phyloP scores from a whole-genome alignment of 495 filamentous ascomycete genomes.

The Trichocladium antarcticum region DNA sequence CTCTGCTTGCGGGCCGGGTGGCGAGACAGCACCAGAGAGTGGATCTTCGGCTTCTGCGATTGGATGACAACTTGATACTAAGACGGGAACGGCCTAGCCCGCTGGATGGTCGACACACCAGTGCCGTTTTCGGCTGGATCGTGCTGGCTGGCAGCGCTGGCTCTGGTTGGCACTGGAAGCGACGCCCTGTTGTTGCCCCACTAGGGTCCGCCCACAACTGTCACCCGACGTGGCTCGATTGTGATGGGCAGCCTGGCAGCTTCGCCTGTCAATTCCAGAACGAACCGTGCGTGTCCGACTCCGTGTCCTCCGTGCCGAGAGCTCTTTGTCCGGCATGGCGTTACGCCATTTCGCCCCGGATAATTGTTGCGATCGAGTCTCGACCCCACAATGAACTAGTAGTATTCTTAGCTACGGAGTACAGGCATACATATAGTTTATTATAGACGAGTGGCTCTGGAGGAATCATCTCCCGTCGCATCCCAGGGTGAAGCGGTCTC shows the following conservation, averaged over 20 bases:
- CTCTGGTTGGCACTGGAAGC: conserved; percentile 9
- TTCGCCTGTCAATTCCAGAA: not conserved
- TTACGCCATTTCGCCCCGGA: not conserved
- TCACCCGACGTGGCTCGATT: conserved; percentile 25
- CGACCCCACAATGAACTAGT: not conserved
- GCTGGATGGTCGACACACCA: conserved; percentile 17
- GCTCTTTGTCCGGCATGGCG: not conserved
- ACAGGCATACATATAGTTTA: no score
- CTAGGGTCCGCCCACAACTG: conserved; percentile 6
- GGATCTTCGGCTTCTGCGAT: conserved; percentile 13
- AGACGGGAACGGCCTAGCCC: conserved; percentile 10
- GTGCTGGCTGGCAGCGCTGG: conserved; percentile 9
- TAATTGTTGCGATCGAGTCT: not conserved
- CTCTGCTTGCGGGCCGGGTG: conserved; percentile 23
- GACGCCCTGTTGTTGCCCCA: conserved; percentile 1
- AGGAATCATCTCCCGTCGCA: no score
- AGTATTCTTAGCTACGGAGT: no score
- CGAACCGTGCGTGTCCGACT: not conserved
- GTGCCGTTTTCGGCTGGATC: conserved; percentile 25
- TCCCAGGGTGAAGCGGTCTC: not conserved
- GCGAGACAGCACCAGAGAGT: conserved; percentile 22
- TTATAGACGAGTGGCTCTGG: no score
- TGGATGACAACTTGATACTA: conserved; percentile 16
- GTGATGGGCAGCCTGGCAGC: not conserved
- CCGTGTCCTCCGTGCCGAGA: no score